Evolutionary conservation across 139 green algal genomes (phyloP).

Genomic region (Chlamydomonas urium): DNA sequence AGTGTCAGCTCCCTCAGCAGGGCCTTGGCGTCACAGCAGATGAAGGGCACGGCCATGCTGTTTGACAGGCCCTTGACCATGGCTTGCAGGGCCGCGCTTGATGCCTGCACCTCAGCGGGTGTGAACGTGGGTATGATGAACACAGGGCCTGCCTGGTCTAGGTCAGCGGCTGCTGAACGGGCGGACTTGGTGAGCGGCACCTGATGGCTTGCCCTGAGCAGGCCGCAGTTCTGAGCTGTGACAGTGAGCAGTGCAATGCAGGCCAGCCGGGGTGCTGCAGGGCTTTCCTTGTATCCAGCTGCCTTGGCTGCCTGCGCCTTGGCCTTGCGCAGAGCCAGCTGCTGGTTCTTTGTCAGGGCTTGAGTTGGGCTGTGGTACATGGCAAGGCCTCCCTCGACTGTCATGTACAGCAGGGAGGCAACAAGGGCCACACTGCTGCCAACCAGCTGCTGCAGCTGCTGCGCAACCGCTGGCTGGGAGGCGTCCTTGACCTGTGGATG

Average conservation of each 20-base stretch:
- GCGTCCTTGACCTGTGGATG: background rate
- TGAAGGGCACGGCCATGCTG: background rate
- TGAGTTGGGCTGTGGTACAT: background rate
- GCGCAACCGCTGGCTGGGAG: background rate
- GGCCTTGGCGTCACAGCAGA: background rate
- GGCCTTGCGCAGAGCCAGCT: constrained; percentile 15
- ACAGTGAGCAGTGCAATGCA: background rate
- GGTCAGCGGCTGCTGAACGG: background rate
- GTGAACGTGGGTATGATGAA: no score
- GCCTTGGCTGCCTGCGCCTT: constrained; percentile 1
- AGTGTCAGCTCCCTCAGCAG: background rate
- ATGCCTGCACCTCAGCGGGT: background rate
- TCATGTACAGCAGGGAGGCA: background rate
- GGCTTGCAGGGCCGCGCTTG: background rate
- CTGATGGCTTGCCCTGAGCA: background rate
- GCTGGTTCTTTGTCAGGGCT: constrained; percentile 18
- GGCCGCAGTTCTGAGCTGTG: background rate
- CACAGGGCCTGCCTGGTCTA: background rate
- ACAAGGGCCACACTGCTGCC: background rate
- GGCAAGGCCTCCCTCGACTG: background rate
- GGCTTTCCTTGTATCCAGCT: background rate
- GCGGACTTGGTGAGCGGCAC: background rate
- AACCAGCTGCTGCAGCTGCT: background rate
- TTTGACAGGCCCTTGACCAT: background rate
- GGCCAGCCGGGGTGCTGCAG: background rate